Evolutionary conservation across 257 asterid species (phyloP), one percentile per base, ranked within the genome.

Genomic region (Knoxia roxburghii): DNA sequence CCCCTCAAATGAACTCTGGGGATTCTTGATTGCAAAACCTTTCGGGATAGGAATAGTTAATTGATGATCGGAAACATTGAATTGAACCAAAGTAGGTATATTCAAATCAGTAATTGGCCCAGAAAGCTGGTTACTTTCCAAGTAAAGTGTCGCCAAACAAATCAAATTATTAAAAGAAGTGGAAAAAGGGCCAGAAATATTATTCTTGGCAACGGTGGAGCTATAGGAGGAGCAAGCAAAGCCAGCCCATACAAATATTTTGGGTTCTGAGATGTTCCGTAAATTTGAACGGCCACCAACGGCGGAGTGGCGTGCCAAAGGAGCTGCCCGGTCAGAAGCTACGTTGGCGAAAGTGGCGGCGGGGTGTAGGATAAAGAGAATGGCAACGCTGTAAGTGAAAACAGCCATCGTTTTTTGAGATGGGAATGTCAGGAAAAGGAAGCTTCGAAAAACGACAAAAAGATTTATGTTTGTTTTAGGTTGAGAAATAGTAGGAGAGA

Each of bases 201-300:
- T 82, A 68, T 91, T 91, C n/a, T 82, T 82, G 0, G 86, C 91
- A 23, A 92, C 94, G 32, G 89, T 60, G 55, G 91, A 70, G 49
- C 70, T 68, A 37, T 73, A 79, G 13, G 83, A 61, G 41, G 96
- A 78, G 82, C 98, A 92, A 57, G 65, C 60, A 6, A 92, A 87
- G 7, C 98, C 98, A 0, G 85, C 54, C 97, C 98, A 92, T 11
- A 64, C 39, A 77, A 97, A 92, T 30, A 95, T 82, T 17, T 83
- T 82, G n/a, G 82, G 70, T 71, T 75, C 86, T 14, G 95, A 74
- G 35, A 84, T 70, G 58, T 92, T 80, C 98, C 98, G 89, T 60
- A 83, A 78, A 27, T 75, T 79, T n/a, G 85, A 84, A 49, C 97
- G 96, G 43, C 97, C 96, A 10, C 97, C 90, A 5, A 92, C 84